These are phyloP conservation scores for Coemansia sp. DNA, from an alignment of 192 early-diverging fungal species.

Conservation along the genomic window DNA sequence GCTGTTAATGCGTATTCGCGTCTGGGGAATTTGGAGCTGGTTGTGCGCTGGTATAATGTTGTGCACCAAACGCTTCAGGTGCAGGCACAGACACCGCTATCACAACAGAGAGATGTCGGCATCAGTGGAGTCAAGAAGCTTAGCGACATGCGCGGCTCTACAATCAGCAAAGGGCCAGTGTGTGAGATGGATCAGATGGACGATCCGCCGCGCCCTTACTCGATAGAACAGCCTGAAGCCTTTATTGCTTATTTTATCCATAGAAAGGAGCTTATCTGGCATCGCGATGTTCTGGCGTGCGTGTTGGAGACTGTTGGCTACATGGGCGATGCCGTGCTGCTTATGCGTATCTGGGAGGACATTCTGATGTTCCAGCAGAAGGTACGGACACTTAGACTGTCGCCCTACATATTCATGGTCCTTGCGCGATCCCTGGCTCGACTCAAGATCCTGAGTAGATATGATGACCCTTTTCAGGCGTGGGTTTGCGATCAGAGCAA, in stretches of 20 bases:
- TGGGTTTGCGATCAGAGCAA: conserved; percentile 30
- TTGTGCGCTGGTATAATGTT: conserved; percentile 40
- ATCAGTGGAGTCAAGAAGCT: conserved; percentile 16
- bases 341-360: conserved; percentile 39
- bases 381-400: conserved; percentile 29
- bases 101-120: conserved; percentile 14
- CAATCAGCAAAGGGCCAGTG: neutral
- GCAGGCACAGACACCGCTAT: conserved; percentile 9
- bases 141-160: conserved; percentile 3
- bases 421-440: conserved; percentile 45
- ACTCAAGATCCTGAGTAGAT: conserved; percentile 18
- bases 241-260: conserved; percentile 33
- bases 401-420: conserved; percentile 45
- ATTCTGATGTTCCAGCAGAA: conserved; percentile 16
- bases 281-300: conserved; percentile 27
- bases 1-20: conserved; percentile 41
- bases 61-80: conserved; percentile 22
- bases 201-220: neutral
- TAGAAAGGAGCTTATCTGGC: conserved; percentile 45
- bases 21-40: conserved; percentile 34
- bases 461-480: conserved; percentile 20
- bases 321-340: conserved; percentile 21
- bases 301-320: conserved; percentile 34
- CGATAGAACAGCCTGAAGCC: conserved; percentile 28
- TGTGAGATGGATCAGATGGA: too few relatives aligned